phyloP scores from a whole-genome alignment of 148 eudicot species.

The Linanthus parryae region DNA sequence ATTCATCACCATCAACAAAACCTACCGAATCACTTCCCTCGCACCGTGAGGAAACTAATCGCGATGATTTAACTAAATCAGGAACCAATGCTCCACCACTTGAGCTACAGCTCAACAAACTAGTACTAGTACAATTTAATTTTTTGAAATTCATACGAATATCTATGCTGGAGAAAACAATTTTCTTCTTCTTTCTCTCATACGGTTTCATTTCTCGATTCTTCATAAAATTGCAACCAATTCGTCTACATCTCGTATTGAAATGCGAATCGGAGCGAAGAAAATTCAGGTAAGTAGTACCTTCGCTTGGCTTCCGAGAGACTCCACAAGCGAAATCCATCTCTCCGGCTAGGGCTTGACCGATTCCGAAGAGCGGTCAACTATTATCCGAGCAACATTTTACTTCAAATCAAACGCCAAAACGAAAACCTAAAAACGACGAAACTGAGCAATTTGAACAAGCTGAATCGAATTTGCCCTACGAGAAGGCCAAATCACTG shows the following conservation, averaged over 20 bases:
- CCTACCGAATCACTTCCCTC: constrained; percentile 61
- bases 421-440: no score
- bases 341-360: no score
- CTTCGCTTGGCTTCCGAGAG: constrained; percentile 51
- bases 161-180: constrained; percentile 10
- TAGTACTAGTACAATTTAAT: no score
- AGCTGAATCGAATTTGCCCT: no score
- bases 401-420: no score
- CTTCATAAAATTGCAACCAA: constrained; percentile 32
- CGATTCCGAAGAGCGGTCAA: no score
- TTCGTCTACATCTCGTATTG: constrained; percentile 22
- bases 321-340: constrained; percentile 65
- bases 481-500: no score
- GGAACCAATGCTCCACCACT: constrained; percentile 16
- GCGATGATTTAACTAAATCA: constrained; percentile 11
- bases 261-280: constrained; percentile 22
- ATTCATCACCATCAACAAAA: constrained; percentile 49
- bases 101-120: no score
- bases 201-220: constrained; percentile 21
- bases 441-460: no score
- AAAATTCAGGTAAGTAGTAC: no score
- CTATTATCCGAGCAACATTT: no score
- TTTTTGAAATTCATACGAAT: no score
- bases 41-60: constrained; percentile 28
- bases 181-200: constrained; percentile 36